phyloP scores from a whole-genome alignment of 371 early-diverging fungal species.

The Mortierella sp. region DNA sequence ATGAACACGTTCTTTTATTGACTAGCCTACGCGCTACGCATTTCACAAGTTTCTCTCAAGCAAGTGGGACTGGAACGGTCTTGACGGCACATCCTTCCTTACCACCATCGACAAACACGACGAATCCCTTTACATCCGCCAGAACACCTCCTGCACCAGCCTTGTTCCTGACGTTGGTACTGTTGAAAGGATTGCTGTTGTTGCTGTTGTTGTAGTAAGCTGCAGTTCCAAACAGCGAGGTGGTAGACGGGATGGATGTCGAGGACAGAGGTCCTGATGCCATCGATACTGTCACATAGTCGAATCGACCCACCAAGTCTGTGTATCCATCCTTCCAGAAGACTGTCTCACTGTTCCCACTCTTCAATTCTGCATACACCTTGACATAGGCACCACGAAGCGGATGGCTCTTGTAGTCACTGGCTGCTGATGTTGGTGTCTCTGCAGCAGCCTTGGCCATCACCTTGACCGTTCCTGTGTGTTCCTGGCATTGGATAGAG shows the following conservation, averaged over 20 bases:
- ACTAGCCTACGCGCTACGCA: not conserved
- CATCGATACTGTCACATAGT: slow-evolving; percentile 63
- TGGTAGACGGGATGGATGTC: not conserved
- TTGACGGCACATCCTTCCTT: slow-evolving; percentile 49
- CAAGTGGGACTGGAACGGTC: slow-evolving; percentile 43
- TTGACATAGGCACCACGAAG: slow-evolving; percentile 69
- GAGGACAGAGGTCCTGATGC: not conserved
- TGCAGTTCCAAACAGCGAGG: no score
- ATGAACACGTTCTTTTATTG: no score
- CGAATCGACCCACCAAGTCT: slow-evolving; percentile 68
- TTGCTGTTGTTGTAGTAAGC: no score
- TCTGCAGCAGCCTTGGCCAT: slow-evolving; percentile 32
- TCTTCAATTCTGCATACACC: slow-evolving; percentile 63
- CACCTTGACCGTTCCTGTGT: slow-evolving; percentile 62
- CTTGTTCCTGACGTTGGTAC: not conserved
- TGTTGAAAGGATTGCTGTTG: no score
- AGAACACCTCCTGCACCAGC: slow-evolving; percentile 10
- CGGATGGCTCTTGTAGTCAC: slow-evolving; percentile 29
- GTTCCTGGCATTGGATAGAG: slow-evolving; percentile 58
- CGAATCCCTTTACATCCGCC: slow-evolving; percentile 29
- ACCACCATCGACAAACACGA: slow-evolving; percentile 52
- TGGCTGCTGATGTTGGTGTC: not conserved
- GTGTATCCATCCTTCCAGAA: slow-evolving; percentile 78
- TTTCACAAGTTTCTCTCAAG: not conserved
- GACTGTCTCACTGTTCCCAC: slow-evolving; percentile 21